These are phyloP conservation scores for Porodaedalea pini DNA, from an alignment of 1,284 basidiomycete species.

Conservation along the genomic window DNA sequence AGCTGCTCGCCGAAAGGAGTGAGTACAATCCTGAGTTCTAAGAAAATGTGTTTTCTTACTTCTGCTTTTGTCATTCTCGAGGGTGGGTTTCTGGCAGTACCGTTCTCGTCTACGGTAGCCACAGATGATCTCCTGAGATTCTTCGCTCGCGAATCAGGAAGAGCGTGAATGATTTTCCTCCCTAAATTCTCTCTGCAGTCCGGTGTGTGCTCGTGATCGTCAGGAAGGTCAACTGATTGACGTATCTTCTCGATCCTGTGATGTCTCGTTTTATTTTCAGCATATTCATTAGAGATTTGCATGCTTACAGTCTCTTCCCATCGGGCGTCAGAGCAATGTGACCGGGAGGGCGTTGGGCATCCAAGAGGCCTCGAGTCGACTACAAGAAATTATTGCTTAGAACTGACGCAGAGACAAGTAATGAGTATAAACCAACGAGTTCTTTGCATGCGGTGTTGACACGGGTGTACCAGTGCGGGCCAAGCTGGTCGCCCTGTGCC, in stretches of 20 bases:
- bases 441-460: conserved; percentile 45
- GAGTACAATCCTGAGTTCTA: background rate
- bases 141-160: background rate
- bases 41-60: conserved; percentile 26
- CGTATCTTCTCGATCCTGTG: conserved; percentile 19
- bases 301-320: conserved; percentile 44
- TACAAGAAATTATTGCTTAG: conserved; percentile 30
- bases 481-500: conserved; percentile 43
- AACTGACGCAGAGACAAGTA: background rate
- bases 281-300: background rate
- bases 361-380: conserved; percentile 40
- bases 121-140: background rate
- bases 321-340: conserved; percentile 39
- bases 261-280: background rate
- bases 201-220: conserved; percentile 5
- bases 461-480: conserved; percentile 48
- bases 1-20: background rate
- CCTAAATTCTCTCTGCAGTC: conserved; percentile 2
- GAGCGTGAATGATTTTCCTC: background rate
- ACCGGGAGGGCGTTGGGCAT: conserved; percentile 31
- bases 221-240: background rate
- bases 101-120: background rate
- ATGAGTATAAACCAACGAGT: conserved; percentile 35
- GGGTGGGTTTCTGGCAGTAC: conserved; percentile 8
- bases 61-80: conserved; percentile 41